phyloP scores from a whole-genome alignment of 2,329 filamentous ascomycete species.

The Thermomyces lanuginosus region DNA sequence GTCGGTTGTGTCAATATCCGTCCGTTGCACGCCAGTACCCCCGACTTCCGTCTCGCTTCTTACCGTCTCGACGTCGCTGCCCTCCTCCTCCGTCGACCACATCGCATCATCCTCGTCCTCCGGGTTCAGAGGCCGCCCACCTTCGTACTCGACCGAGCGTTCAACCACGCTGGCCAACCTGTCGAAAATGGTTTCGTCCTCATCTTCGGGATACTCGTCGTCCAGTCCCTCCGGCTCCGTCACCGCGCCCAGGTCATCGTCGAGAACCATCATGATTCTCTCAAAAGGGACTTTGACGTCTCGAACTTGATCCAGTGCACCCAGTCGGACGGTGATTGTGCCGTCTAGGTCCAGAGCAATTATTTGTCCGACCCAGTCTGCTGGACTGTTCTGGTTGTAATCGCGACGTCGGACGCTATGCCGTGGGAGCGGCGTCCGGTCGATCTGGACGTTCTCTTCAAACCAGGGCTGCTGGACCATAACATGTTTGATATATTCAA shows the following conservation, averaged over 20 bases:
- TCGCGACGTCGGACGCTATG: constrained; percentile 10
- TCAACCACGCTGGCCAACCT: constrained; percentile 11
- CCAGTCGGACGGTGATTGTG: constrained; percentile 37
- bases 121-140: constrained; percentile 25
- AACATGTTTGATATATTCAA: constrained; percentile 9
- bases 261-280: constrained; percentile 30
- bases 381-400: constrained; percentile 2
- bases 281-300: constrained; percentile 37
- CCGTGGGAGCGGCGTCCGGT: constrained; percentile 8
- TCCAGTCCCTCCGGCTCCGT: constrained; percentile 10
- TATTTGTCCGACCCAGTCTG: constrained; percentile 42
- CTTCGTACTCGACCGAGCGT: constrained; percentile 28
- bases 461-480: constrained; percentile 11
- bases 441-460: constrained; percentile 7
- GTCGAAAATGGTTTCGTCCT: constrained; percentile 5
- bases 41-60: too few relatives aligned
- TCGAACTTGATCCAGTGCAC: constrained; percentile 31
- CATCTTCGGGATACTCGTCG: constrained; percentile 9
- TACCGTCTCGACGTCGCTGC: too few relatives aligned
- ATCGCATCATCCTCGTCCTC: constrained; percentile 29
- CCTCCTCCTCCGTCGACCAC: constrained; percentile 27
- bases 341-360: constrained; percentile 39
- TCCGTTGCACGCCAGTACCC: too few relatives aligned
- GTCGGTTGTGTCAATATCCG: too few relatives aligned
- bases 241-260: constrained; percentile 11